Percentiles rank a stretch among this genome's conserved stretches.
These are phyloP conservation scores for Fulvia fulva DNA, from an alignment of 2,329 filamentous ascomycete species.

Conservation along the genomic window DNA sequence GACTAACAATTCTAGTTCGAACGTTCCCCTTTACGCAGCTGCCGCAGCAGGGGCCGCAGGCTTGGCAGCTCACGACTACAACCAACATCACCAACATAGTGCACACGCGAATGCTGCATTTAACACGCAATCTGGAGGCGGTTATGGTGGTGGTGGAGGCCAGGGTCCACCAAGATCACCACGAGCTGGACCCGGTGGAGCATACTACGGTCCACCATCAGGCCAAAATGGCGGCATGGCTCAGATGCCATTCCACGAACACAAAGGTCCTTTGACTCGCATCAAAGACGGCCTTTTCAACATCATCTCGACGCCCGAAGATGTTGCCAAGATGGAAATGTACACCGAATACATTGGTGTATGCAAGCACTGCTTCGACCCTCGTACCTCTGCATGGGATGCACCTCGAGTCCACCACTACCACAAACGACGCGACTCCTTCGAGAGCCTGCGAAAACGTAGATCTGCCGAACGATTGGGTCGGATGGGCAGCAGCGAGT, in stretches of 20 bases:
- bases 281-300: constrained; percentile 55
- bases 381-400: constrained; percentile 51
- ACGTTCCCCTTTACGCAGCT: constrained; percentile 44
- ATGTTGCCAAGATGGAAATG: constrained; percentile 63
- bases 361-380: constrained; percentile 63
- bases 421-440: constrained; percentile 33
- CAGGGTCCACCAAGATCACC: constrained; percentile 23
- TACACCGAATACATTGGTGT: constrained; percentile 65
- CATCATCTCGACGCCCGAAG: constrained; percentile 45
- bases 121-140: constrained; percentile 15
- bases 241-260: constrained; percentile 41
- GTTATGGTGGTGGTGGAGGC: constrained; percentile 17
- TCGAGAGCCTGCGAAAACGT: constrained; percentile 29
- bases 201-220: constrained; percentile 13
- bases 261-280: constrained; percentile 54
- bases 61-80: constrained; percentile 39
- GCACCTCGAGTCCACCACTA: constrained; percentile 61
- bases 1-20: constrained; percentile 35
- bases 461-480: constrained; percentile 23
- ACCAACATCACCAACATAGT: constrained; percentile 36
- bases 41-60: constrained; percentile 41
- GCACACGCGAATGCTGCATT: constrained; percentile 9
- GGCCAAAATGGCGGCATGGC: constrained; percentile 7
- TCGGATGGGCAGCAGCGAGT: constrained; percentile 33
- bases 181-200: constrained; percentile 7